Conservation (phyloP, 345 rosid genomes). For the Populus nigra region DNA sequence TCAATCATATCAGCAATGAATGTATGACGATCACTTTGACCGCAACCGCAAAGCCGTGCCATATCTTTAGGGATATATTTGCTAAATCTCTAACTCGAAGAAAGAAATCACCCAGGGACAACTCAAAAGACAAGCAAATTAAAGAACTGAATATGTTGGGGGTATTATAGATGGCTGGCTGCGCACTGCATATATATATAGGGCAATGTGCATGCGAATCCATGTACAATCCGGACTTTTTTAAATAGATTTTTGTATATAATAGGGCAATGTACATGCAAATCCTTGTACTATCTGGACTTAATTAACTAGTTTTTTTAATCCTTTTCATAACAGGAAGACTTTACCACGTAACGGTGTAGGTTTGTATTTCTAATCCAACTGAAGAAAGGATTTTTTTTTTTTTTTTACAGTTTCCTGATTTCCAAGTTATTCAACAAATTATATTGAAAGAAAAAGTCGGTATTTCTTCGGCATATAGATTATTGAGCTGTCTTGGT, state of each 20-base stretch:
- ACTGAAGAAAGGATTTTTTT: not conserved
- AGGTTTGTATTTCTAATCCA: not conserved
- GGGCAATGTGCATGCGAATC: not conserved
- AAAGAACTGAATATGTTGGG: not conserved
- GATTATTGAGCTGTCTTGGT: too few relatives aligned
- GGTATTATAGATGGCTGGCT: not conserved
- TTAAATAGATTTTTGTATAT: too few relatives aligned
- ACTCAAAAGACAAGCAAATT: not conserved
- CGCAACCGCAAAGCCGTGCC: not conserved
- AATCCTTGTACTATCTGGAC: not conserved
- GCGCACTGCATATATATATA: not conserved
- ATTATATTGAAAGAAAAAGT: too few relatives aligned
- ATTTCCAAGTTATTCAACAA: not conserved
- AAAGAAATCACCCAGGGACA: too few relatives aligned
- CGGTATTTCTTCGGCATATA: too few relatives aligned
- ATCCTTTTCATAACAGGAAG: not conserved
- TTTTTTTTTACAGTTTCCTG: not conserved
- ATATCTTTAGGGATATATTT: not conserved
- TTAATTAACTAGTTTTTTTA: not conserved
- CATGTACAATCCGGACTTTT: not conserved
- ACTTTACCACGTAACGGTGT: not conserved
- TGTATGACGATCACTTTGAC: not conserved
- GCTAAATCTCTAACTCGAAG: not conserved
- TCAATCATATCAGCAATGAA: not conserved
- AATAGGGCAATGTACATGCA: too few relatives aligned